phyloP scores from a whole-genome alignment of 1,139 yeast genomes.

The Pichia sp. region DNA sequence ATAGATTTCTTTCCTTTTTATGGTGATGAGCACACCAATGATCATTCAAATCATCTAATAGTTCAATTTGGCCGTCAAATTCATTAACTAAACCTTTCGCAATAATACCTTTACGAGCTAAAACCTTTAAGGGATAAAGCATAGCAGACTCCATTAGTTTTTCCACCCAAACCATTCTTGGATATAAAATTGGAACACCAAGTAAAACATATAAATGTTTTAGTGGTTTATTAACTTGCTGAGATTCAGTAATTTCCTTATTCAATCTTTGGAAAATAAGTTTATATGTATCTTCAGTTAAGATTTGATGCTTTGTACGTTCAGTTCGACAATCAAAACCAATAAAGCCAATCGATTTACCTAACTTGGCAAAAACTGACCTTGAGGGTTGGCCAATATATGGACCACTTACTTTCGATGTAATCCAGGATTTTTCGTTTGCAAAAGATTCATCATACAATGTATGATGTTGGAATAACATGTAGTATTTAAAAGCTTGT shows the following conservation, averaged over 20 bases:
- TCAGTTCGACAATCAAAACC: slow-evolving; percentile 95
- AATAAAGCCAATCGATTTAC: slow-evolving; percentile 60
- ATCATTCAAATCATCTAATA: slow-evolving; percentile 86
- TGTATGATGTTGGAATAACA: slow-evolving; percentile 86
- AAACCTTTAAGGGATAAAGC: slow-evolving; percentile 56
- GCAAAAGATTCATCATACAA: slow-evolving; percentile 39
- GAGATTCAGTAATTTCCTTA: slow-evolving; percentile 39
- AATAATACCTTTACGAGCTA: slow-evolving; percentile 65
- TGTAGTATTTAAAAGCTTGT: slow-evolving; percentile 75
- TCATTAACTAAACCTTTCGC: slow-evolving; percentile 73
- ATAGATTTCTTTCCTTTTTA: slow-evolving; percentile 26
- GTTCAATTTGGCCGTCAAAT: slow-evolving; percentile 85
- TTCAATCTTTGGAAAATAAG: slow-evolving; percentile 53
- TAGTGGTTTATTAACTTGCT: slow-evolving; percentile 41
- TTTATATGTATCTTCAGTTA: slow-evolving; percentile 51
- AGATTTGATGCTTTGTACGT: slow-evolving; percentile 55
- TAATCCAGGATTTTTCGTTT: slow-evolving; percentile 52
- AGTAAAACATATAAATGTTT: slow-evolving; percentile 76
- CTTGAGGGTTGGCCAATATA: slow-evolving; percentile 59
- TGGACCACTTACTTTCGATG: slow-evolving; percentile 50
- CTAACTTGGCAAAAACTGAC: slow-evolving; percentile 66
- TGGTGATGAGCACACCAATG: slow-evolving; percentile 94
- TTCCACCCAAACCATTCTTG: slow-evolving; percentile 88
- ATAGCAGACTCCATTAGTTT: slow-evolving; percentile 55
- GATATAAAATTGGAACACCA: slow-evolving; percentile 93